These are phyloP conservation scores for Rhynchospora breviuscula DNA, from an alignment of 176 grass and related monocot species.

Conservation along the genomic window DNA sequence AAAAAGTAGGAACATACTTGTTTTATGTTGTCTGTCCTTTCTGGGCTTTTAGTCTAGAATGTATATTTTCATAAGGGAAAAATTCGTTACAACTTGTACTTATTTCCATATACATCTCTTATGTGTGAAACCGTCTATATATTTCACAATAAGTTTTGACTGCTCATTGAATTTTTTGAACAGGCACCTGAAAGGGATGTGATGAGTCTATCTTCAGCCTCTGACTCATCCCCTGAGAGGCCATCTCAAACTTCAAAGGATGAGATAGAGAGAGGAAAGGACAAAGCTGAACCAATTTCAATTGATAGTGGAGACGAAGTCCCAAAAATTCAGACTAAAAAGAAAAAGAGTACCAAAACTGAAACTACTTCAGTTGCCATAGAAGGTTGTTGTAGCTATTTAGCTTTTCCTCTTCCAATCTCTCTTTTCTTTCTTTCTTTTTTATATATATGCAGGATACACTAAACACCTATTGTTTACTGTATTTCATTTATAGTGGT, in stretches of 20 bases:
- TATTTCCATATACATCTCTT: background rate
- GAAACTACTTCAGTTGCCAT: slow-evolving; percentile 19
- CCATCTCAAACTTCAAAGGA: slow-evolving; percentile 15
- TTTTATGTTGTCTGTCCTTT: background rate
- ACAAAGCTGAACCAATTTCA: slow-evolving; percentile 12
- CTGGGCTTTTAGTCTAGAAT: background rate
- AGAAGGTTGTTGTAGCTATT: slow-evolving; percentile 32
- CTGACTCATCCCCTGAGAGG: slow-evolving; percentile 48
- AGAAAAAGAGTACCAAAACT: slow-evolving; percentile 14
- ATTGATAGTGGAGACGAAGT: slow-evolving; percentile 36
- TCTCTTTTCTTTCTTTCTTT: background rate
- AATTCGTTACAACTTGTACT: background rate
- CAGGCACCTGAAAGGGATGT: slow-evolving; percentile 44
- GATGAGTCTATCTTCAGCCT: slow-evolving; percentile 60
- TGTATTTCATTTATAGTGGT: background rate
- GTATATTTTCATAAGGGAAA: background rate
- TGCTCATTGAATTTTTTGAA: background rate
- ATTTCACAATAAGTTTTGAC: background rate
- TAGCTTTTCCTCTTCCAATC: background rate
- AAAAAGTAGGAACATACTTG: background rate
- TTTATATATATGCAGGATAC: background rate
- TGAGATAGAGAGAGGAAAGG: slow-evolving; percentile 21
- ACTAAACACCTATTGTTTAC: background rate
- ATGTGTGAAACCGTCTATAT: background rate
- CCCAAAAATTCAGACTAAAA: slow-evolving; percentile 25